Evolutionary conservation across 2,329 filamentous ascomycete species (phyloP).

Genomic region (Venturia asperata): DNA sequence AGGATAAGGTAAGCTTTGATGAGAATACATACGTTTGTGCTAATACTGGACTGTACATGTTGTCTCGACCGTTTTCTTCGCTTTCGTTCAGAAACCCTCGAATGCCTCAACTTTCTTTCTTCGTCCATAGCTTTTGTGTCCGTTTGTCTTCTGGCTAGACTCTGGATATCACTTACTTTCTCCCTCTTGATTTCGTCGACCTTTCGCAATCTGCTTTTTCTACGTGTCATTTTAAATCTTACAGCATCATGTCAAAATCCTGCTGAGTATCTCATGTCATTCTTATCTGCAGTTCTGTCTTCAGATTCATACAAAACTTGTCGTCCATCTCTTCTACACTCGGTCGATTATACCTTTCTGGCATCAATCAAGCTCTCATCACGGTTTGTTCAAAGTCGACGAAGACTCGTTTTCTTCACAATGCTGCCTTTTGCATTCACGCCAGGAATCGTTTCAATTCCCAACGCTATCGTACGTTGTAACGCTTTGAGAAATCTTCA

Average conservation of each 20-base stretch:
- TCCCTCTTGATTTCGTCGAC: too few species aligned
- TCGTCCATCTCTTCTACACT: neutral
- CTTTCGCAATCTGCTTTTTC: too few species aligned
- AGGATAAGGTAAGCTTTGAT: neutral
- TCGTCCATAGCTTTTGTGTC: too few species aligned
- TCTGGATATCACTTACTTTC: too few species aligned
- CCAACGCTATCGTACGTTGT: neutral
- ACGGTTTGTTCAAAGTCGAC: neutral
- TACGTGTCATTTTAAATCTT: too few species aligned
- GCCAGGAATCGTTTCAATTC: neutral
- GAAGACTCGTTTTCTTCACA: neutral
- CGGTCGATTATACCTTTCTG: neutral
- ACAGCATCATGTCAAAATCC: too few species aligned
- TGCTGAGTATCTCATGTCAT: too few species aligned
- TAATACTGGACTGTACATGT: neutral
- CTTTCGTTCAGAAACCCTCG: too few species aligned
- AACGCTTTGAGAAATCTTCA: neutral
- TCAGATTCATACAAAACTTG: neutral
- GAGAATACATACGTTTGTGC: neutral
- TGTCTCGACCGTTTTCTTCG: neutral
- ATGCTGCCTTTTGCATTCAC: neutral
- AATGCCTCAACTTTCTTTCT: too few species aligned
- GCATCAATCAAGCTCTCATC: neutral
- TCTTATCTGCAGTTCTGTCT: neutral
- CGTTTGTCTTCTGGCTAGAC: too few species aligned